Percentiles rank a stretch among this genome's conserved stretches.
Conservation (phyloP, 352 stramenopile species). For the Pythium pyrilobum region DNA sequence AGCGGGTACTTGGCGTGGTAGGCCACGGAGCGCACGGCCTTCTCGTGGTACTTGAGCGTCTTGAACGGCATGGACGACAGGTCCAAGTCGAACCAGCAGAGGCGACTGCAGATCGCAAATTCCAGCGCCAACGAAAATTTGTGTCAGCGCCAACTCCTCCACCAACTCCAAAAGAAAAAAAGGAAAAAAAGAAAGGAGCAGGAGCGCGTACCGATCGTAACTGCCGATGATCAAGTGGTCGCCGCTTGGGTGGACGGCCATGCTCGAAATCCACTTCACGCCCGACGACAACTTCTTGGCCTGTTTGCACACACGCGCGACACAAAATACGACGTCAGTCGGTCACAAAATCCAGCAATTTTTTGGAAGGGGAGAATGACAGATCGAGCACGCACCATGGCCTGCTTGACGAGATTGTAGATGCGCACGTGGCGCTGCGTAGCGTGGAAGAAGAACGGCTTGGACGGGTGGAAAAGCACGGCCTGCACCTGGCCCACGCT, state of each 20-base stretch:
- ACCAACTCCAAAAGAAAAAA: not conserved
- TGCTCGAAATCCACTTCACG: constrained; percentile 98
- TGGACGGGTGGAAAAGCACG: constrained; percentile 97
- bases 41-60: constrained; percentile 98
- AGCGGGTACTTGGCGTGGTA: constrained; percentile 97
- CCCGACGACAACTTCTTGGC: constrained; percentile 98
- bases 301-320: constrained; percentile 1
- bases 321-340: constrained; percentile 30
- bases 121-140: not conserved
- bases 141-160: not conserved
- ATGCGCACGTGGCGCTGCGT: constrained; percentile 98
- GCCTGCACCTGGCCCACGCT: constrained; percentile 92
- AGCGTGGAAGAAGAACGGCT: constrained; percentile 99
- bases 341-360: too few relatives aligned
- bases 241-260: constrained; percentile 97
- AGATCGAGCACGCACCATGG: constrained; percentile 37
- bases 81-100: constrained; percentile 99
- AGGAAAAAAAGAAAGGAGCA: not conserved
- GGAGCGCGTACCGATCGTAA: constrained; percentile 87
- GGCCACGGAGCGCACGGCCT: constrained; percentile 91
- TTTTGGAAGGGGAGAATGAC: not conserved
- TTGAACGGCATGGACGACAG: constrained; percentile 97
- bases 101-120: constrained; percentile 29
- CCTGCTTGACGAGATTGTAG: constrained; percentile 99
- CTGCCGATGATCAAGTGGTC: constrained; percentile 98